phyloP scores from a whole-genome alignment of 2,329 filamentous ascomycete species.

The Colletotrichum karsti region DNA sequence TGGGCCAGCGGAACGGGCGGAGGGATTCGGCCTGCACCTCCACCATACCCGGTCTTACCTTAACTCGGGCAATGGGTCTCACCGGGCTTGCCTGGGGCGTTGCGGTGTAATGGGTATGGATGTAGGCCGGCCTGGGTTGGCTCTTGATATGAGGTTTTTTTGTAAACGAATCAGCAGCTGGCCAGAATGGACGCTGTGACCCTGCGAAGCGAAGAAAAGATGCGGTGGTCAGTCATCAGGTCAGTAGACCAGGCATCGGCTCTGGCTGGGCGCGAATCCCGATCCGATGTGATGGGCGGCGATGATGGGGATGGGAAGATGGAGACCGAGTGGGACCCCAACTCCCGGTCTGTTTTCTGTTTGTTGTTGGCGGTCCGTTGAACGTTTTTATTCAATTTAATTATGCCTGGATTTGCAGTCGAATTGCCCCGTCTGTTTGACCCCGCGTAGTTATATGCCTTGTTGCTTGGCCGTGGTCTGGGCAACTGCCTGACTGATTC shows the following conservation, averaged over 20 bases:
- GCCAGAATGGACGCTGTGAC: not conserved
- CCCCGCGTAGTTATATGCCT: not conserved
- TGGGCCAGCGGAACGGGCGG: slow-evolving; percentile 11
- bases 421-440: not conserved
- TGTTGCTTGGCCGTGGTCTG: slow-evolving; percentile 4
- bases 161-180: not conserved
- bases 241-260: not conserved
- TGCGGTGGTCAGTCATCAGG: not conserved
- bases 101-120: not conserved
- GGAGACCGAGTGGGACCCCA: not conserved
- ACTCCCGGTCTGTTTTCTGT: not conserved
- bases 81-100: not conserved
- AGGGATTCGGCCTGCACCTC: slow-evolving; percentile 7
- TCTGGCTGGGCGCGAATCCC: slow-evolving; percentile 15
- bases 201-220: not conserved
- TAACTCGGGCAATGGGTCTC: not conserved
- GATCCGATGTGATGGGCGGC: slow-evolving; percentile 1
- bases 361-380: not conserved
- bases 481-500: slow-evolving; percentile 7
- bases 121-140: not conserved
- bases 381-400: not conserved
- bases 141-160: slow-evolving; percentile 7
- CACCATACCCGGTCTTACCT: not conserved
- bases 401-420: not conserved
- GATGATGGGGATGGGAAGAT: not conserved